Evolutionary conservation across 768 basidiomycete genomes (phyloP), one percentile per base, ranked within the genome.

Genomic region (Trametes meyenii): DNA sequence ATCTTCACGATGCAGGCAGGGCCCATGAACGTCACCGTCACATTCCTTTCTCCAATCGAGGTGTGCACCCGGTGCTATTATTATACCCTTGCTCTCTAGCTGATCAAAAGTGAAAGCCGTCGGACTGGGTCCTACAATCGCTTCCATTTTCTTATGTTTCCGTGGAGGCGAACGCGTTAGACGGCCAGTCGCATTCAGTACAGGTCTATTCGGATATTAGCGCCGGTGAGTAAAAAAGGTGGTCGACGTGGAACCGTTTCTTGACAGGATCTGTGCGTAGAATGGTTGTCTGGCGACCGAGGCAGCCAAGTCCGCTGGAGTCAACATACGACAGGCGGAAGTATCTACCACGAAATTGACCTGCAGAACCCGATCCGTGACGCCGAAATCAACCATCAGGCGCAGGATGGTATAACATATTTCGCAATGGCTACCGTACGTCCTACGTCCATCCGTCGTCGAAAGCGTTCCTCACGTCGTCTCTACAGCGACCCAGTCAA

Each of bases 161-260:
- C 10, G 56, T 79, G 5, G 64, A 69, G 7, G 75, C 71, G 8
- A 43, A 29, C 5, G 65, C 77, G 0, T 62, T 66, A 17, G 77
- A 79, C 51, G 74, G 72, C 7, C 60, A 62, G 13, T 24, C 69
- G 14, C 78, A 79, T 58, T 13, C 26, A 13, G 72, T 77, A 6
- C 73, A 78, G 57, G 65, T 79, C 3, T 79, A 78, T 58, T 71
- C 76, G 0, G 78, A 79, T 58, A 73, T 79, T 48, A 77, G 72
- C 50, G 75, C 67, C 63, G 77, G 76, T 76, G 44, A 17, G 66
- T 58, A 11, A 19, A 21, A 7, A 38, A 42, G 40, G 2, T n/a
- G 3, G 8, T 19, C 7, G 5, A 21, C 7, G 16, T 1, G 13
- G 21, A 11, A 38, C 24, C 4, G 16, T 21, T 5, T 40, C 6